Base-by-base conservation (phyloP, 73 alveolate species). In the Urostyla sp. region DNA sequence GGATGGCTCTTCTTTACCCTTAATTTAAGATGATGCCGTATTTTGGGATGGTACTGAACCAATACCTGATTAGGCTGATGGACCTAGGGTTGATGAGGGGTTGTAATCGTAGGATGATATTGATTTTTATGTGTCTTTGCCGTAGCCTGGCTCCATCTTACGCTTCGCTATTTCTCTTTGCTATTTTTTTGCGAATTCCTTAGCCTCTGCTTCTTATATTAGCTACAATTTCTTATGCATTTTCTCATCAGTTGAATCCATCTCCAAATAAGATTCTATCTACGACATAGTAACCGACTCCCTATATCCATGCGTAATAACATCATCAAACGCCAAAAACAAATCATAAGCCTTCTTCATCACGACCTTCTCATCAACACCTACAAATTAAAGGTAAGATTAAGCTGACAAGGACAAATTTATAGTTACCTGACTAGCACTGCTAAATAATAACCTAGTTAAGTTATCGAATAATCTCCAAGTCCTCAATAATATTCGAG, bases 221-320 rank as follows among this genome's bases (percentile, higher is more conserved):
- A 80, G 51, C 75, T 87, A 45, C 67, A 55, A 44, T 82, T 91
- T 87, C 67, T 76, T 72, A 76, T 76, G 94, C 69, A 91, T 74
- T 75, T 93, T 94, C 61, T 96, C 99, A 58, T 96, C 99, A 40
- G 97, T 86, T 37, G 97, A 84, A 63, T 96, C 99, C 99, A 96
- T 96, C 67, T 95, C 98, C 15, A 94, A 60, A 60, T 91, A 96
- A 63, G 97, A 87, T 53, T 94, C 92, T 6, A 96, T 63, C 81
- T 96, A 95, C 0, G 94, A 60, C 80, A 95, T 78, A 23, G 98
- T 95, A 45, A 95, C 95, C 18, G 95, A 73, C 80, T 96, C 98
- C 57, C 99, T 80, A 56, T 95, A 92, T 28, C 99, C 99, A 35
- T 50, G 26, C 59, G 96, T 56, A 27, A 95, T 95, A 30, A 96